Percentiles rank a stretch among this genome's conserved stretches.
Evolutionary conservation across 2,329 filamentous ascomycete genomes (phyloP).

Genomic region (Cordyceps farinosa): DNA sequence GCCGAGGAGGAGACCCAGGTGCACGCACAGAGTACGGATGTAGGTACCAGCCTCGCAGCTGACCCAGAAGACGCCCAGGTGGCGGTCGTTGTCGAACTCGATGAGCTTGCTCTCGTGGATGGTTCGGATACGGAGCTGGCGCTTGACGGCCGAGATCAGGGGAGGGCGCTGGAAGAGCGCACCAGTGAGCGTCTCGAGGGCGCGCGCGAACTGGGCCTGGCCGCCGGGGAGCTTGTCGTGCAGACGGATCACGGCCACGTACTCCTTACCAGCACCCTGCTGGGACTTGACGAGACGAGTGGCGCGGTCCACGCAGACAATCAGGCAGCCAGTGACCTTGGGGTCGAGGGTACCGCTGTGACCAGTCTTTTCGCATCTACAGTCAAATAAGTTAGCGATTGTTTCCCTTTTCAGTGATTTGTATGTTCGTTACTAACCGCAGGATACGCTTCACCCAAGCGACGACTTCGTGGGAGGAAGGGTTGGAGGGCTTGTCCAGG

Average conservation of each 20-base stretch:
- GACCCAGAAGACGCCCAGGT: conserved; percentile 98
- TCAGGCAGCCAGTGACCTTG: conserved; percentile 94
- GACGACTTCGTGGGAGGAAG: conserved; percentile 96
- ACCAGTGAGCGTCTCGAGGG: conserved; percentile 92
- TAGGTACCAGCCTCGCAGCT: conserved; percentile 97
- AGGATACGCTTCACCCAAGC: conserved; percentile 99
- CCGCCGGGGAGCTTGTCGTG: conserved; percentile 95
- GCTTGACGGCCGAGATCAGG: conserved; percentile 97
- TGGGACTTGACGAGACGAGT: conserved; percentile 98
- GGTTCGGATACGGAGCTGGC: conserved; percentile 95
- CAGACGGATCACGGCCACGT: conserved; percentile 90
- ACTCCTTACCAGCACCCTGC: conserved; percentile 98
- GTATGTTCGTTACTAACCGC: conserved; percentile 51
- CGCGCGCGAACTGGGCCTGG: conserved; percentile 86
- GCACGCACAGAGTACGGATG: conserved; percentile 96
- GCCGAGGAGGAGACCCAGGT: conserved; percentile 71
- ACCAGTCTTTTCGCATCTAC: conserved; percentile 77
- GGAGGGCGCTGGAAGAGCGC: conserved; percentile 90
- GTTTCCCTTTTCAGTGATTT: neutral
- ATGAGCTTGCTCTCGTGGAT: conserved; percentile 96
- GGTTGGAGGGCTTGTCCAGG: conserved; percentile 81
- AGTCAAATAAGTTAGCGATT: conserved; percentile 6
- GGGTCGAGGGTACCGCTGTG: conserved; percentile 98
- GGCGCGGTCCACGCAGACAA: conserved; percentile 93
- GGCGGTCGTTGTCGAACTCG: conserved; percentile 97